A percentile compares a stretch with the other conserved stretches of the same genome.
Evolutionary conservation across 371 early-diverging fungal genomes (phyloP).

Genomic region (Mortierella sp.): DNA sequence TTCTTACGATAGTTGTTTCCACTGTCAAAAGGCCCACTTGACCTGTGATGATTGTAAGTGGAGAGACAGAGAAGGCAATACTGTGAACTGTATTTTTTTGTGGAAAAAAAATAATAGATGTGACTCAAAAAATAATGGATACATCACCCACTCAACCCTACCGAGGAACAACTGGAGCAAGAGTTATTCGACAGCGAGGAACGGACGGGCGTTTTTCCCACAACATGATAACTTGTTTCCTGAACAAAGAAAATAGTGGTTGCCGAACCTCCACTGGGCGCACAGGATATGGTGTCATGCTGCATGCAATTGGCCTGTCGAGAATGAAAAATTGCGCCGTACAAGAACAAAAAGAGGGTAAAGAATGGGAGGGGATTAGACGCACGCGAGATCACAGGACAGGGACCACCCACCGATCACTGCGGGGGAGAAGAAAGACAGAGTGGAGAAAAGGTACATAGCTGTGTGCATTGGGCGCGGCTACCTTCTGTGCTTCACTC

Average conservation of each 20-base stretch:
- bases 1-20: slow-evolving; percentile 56
- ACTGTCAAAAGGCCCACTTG: slow-evolving; percentile 73
- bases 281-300: background rate
- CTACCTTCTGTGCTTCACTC: slow-evolving; percentile 1
- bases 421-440: background rate
- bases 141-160: slow-evolving; percentile 1
- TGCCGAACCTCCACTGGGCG: background rate
- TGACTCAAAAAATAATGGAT: slow-evolving; percentile 24
- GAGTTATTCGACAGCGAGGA: background rate
- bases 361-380: background rate
- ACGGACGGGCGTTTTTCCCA: background rate
- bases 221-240: no score
- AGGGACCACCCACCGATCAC: background rate
- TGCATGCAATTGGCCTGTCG: background rate
- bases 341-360: background rate
- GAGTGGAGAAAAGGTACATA: background rate
- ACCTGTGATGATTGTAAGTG: slow-evolving; percentile 75
- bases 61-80: background rate
- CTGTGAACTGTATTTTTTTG: background rate
- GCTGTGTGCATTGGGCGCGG: slow-evolving; percentile 5
- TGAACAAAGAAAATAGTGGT: no score
- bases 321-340: background rate
- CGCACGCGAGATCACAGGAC: background rate
- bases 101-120: slow-evolving; percentile 11
- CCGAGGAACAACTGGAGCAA: background rate